Evolutionary conservation across 202 grass and related monocot genomes (phyloP), one percentile per base, ranked within the genome.

Genomic region (Bolboschoenoplectus hybrid): DNA sequence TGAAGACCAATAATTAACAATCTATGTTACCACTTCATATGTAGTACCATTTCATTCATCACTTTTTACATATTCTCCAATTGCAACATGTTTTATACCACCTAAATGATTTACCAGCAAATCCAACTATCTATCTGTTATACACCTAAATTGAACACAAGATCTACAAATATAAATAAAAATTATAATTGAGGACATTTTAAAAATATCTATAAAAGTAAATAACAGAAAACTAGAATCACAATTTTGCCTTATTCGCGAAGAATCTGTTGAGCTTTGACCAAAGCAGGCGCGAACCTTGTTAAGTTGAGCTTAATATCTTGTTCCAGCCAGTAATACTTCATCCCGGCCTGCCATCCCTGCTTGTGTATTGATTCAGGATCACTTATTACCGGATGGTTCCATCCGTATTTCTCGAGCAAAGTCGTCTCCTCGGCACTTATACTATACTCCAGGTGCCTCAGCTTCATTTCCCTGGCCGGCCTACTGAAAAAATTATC

Each of bases 381-480:
- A 43, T 94, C 92, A 0, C 80, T 73, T 39, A 97, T 87, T 38
- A 85, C 89, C 0, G 86, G 94, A 66, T 92, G 67, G 19, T 90
- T 89, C 81, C 88, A 89, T 32, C 92, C 90, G 56, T 89, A 97
- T 84, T 81, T 89, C 0, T 94, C 86, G 12, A 94, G 89, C 17
- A 97, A 84, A 36, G 92, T 92, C 71, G 87, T 94, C 87, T 94
- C 94, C 74, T 92, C 78, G 52, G 92, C 86, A 56, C 83, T n/a
- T 79, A 97, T 81, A 61, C 85, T 94, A 72, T 92, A 97, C 49
- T 92, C 81, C 43, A 97, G 46, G 78, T 94, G 85, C 3, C 57
- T 87, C 58, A 94, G 84, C 41, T 77, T 81, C 92, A 97, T 90
- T 55, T 87, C 89, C 80, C 38, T 74, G 7, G 92, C 87, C 3